These are phyloP conservation scores for Cornus florida DNA, from an alignment of 148 eudicot species.

Conservation along the genomic window DNA sequence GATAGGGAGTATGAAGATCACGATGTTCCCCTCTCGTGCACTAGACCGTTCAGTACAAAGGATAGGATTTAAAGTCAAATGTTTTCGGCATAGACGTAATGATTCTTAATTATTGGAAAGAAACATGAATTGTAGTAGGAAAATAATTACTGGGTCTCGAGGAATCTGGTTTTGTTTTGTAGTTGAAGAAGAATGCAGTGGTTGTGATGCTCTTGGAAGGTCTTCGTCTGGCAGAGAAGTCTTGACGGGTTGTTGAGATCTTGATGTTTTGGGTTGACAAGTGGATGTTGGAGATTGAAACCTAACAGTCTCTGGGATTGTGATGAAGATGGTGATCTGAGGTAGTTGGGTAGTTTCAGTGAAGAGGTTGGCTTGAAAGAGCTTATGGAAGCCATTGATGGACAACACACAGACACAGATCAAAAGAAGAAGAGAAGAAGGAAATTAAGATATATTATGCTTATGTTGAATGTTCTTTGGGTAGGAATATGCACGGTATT, in stretches of 20 bases:
- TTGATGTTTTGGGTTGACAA: slow-evolving; percentile 10
- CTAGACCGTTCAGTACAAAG: too few relatives aligned
- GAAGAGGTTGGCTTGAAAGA: slow-evolving; percentile 11
- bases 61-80: too few relatives aligned
- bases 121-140: not conserved
- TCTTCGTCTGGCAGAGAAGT: slow-evolving; percentile 5
- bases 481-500: too few relatives aligned
- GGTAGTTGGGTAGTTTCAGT: not conserved
- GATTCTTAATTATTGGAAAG: too few relatives aligned
- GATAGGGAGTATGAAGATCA: too few relatives aligned
- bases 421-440: not conserved
- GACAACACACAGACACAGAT: not conserved
- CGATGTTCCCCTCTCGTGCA: too few relatives aligned
- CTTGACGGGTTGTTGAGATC: slow-evolving; percentile 14
- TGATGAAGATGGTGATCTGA: not conserved
- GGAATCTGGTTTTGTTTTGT: slow-evolving; percentile 12
- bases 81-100: too few relatives aligned
- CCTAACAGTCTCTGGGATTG: not conserved
- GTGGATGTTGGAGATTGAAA: not conserved
- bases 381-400: slow-evolving; percentile 13
- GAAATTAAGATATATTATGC: too few relatives aligned
- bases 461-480: too few relatives aligned
- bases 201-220: slow-evolving; percentile 11
- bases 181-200: slow-evolving; percentile 26
- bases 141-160: slow-evolving; percentile 16